Conservation (phyloP, 75 land plant species). For the Sequoiadendron giganteum region DNA sequence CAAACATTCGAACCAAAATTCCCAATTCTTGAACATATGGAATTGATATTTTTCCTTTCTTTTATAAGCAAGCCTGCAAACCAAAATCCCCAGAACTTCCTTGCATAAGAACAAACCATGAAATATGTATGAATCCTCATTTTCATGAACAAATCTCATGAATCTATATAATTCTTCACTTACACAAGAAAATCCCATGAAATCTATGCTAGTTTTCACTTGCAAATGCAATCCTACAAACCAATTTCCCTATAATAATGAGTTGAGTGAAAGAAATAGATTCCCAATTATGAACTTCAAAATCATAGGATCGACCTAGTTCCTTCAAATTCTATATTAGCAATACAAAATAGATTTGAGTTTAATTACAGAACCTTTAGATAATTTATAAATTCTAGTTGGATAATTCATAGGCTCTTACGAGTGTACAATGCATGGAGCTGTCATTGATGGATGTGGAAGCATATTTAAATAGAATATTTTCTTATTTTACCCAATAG, state of each 20-base stretch:
- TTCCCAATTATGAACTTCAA: not conserved
- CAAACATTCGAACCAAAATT: too few species aligned
- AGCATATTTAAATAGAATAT: not conserved
- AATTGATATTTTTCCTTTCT: not conserved
- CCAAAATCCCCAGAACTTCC: too few species aligned
- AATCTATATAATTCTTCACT: not conserved
- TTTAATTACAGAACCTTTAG: not conserved
- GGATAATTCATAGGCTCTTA: not conserved
- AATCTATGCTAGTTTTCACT: not conserved
- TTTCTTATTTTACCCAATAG: too few species aligned
- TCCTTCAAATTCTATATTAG: too few species aligned
- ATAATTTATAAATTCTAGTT: not conserved
- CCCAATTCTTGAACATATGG: too few species aligned
- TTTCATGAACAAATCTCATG: not conserved
- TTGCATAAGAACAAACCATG: not conserved
- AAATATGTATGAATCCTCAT: not conserved
- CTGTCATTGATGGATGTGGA: not conserved
- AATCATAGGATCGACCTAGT: not conserved
- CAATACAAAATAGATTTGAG: too few species aligned
- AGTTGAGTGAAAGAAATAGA: not conserved
- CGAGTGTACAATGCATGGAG: not conserved
- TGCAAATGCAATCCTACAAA: not conserved
- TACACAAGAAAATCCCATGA: not conserved
- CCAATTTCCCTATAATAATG: not conserved
- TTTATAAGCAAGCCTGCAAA: not conserved